phyloP scores from a whole-genome alignment of 208 protist genomes.

The Pavlovales sp. region DNA sequence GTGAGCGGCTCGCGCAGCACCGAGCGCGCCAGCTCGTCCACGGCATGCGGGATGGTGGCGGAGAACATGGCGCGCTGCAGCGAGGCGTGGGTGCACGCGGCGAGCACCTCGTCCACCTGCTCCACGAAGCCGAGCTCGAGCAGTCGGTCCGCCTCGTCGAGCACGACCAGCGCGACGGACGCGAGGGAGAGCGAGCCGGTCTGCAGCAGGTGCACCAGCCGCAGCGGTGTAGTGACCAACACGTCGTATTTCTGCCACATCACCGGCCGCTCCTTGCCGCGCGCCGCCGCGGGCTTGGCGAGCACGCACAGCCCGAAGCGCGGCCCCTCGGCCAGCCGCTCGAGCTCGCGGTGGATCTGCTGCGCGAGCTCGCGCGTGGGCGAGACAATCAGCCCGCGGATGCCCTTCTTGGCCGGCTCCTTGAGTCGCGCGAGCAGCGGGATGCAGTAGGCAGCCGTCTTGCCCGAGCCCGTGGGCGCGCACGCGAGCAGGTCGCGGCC shows the following conservation, averaged over 20 bases:
- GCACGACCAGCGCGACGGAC: conserved; percentile 12
- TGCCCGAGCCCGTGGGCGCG: conserved; percentile 56
- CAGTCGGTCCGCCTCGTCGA: conserved; percentile 56
- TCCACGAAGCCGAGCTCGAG: conserved; percentile 49
- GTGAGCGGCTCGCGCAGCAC: conserved; percentile 34
- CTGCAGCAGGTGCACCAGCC: conserved; percentile 37
- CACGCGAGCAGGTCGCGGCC: conserved; percentile 52
- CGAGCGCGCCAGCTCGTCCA: conserved; percentile 42
- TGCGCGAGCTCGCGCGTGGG: conserved; percentile 43
- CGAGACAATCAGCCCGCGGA: conserved; percentile 38
- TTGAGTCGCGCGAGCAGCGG: conserved; percentile 41
- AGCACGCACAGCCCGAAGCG: conserved; percentile 25
- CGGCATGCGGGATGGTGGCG: conserved; percentile 46
- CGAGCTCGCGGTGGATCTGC: conserved; percentile 45
- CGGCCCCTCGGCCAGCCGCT: background rate
- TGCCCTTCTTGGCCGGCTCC: background rate
- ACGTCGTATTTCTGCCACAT: background rate
- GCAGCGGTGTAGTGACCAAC: conserved; percentile 13
- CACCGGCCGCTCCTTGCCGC: background rate
- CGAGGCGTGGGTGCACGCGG: background rate
- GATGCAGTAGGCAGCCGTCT: conserved; percentile 52
- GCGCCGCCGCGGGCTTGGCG: conserved; percentile 16
- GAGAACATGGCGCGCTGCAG: conserved; percentile 44
- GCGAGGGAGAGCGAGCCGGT: background rate
- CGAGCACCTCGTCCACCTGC: conserved; percentile 49